A percentile compares a stretch with the other conserved stretches of the same genome.
phyloP scores from a whole-genome alignment of 1,139 yeast species.

The Yamadazyma diospyri region DNA sequence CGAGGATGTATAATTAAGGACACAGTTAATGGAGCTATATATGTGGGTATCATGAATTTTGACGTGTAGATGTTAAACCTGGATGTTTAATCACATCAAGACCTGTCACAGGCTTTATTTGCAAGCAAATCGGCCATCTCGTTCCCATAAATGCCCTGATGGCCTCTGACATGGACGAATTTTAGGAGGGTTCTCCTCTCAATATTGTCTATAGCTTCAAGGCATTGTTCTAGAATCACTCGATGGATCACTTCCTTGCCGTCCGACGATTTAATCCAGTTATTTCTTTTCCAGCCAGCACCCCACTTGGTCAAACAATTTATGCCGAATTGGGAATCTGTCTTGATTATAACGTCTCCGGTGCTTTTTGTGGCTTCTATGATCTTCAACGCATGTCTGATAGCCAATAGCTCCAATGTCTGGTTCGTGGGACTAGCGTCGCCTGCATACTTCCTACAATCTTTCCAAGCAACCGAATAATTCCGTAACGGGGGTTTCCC shows the following conservation, averaged over 20 bases:
- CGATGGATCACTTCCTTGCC: conserved; percentile 49
- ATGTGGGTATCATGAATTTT: no score
- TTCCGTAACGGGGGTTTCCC: conserved; percentile 43
- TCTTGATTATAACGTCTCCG: conserved; percentile 24
- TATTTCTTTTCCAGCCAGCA: conserved; percentile 48
- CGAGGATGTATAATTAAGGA: no score
- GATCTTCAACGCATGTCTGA: conserved; percentile 48
- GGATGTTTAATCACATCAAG: no score
- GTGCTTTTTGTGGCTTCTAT: conserved; percentile 11
- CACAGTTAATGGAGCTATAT: no score
- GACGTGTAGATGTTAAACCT: no score
- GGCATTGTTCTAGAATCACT: conserved; percentile 42
- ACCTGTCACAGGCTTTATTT: conserved; percentile 50
- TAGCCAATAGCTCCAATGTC: conserved; percentile 74
- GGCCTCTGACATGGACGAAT: conserved; percentile 69
- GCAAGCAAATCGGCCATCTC: conserved; percentile 78
- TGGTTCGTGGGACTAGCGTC: conserved; percentile 60
- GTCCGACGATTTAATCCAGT: conserved; percentile 41
- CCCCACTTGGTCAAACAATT: conserved; percentile 51
- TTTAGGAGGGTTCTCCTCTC: conserved; percentile 20
- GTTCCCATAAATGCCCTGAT: conserved; percentile 66
- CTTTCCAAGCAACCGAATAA: conserved; percentile 35
- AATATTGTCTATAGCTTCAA: conserved; percentile 19
- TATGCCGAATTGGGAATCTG: conserved; percentile 60
- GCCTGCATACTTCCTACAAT: conserved; percentile 30